Conservation (phyloP, 345 rosid species). For the Firmiana major region DNA sequence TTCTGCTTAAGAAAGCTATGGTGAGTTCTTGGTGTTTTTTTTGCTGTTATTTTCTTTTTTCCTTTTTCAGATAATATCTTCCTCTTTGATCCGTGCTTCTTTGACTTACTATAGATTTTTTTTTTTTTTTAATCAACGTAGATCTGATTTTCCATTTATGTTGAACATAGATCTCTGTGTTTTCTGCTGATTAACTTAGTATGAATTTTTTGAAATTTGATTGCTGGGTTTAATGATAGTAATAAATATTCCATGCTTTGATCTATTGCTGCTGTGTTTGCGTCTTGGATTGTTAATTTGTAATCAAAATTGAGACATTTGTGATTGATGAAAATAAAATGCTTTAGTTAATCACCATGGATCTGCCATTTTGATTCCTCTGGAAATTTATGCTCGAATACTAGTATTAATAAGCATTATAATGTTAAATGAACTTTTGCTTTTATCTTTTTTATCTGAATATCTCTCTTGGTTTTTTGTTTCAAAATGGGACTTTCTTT, state of each 20-base stretch:
- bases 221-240: neutral
- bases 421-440: neutral
- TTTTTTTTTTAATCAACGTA: neutral
- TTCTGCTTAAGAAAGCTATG: neutral
- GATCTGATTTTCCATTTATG: neutral
- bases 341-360: neutral
- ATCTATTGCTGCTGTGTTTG: neutral
- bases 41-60: neutral
- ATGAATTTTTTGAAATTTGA: neutral
- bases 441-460: neutral
- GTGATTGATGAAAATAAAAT: neutral
- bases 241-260: neutral
- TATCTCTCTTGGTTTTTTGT: neutral
- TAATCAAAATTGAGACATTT: neutral
- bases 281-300: neutral
- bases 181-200: neutral
- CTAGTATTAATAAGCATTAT: neutral
- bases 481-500: neutral
- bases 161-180: neutral
- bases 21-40: neutral
- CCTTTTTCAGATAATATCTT: neutral
- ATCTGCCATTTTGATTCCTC: conserved; percentile 1
- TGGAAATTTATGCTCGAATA: neutral
- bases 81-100: neutral
- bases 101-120: neutral